Evolutionary conservation across 768 basidiomycete genomes (phyloP), one percentile per base, ranked within the genome.

Genomic region (Amanita pallidorosea): DNA sequence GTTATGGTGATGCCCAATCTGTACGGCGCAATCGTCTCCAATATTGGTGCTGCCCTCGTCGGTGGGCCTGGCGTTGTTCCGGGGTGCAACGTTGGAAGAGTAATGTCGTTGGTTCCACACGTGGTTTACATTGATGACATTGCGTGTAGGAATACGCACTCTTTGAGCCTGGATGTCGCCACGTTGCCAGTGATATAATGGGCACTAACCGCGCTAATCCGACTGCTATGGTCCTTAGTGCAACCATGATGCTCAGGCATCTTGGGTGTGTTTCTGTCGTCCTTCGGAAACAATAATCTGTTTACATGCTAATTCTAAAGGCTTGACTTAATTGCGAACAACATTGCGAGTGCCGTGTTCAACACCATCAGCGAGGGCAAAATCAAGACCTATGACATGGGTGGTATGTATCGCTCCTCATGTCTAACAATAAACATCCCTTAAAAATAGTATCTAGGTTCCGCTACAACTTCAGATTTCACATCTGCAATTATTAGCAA

Each of bases 1-100:
- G 95, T 98, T 54, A 96, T 99, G 94, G 96, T 98, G 63, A 96
- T 95, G 90, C 93, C 91, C 51, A 93, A 95, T 69, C 65, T 88
- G 66, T 98, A 98, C 69, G 95, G 95, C 53, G 94, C 91, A 58
- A 98, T 98, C 60, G 85, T 94, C 53, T 93, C 90, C 57, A 97
- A 99, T 75, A 97, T 99, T 55, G 95, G 96, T 60, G 93, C 96
- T 54, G 96, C 95, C 18, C 85, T 99, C 18, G 95, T 99, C 36
- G 96, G 96, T 62, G 96, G 96, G 36, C 96, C 95, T 35, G 96
- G 96, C 62, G 83, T 98, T 59, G 95, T 98, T 20, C 94, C 96
- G 7, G 96, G 96, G 15, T 95, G 93, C 73, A 98, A 98, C 67
- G 86, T 99, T 59, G 96, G 96, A 61, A 79, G 90, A 50, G 90